Evolutionary conservation across 139 green algal genomes (phyloP).

Genomic region (Volvox africanus): DNA sequence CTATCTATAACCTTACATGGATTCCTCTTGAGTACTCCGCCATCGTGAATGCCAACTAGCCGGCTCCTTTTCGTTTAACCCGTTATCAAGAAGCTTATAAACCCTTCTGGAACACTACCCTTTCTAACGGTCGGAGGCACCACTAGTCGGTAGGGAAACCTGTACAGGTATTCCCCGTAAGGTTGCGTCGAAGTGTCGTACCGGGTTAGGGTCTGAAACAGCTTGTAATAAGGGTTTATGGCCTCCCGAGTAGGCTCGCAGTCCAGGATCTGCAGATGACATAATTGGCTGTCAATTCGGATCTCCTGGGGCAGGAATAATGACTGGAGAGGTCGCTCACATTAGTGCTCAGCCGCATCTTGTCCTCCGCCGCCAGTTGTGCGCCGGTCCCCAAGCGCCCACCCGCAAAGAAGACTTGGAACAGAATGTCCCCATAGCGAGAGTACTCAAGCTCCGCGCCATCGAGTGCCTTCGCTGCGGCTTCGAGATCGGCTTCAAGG

Average conservation of each 20-base stretch:
- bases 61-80: no score
- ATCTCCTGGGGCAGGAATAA: not conserved
- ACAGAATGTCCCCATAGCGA: slow-evolving; percentile 96
- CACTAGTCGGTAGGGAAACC: no score
- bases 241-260: slow-evolving; percentile 64
- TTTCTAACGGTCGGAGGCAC: no score
- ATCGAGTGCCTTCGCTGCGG: slow-evolving; percentile 87
- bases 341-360: slow-evolving; percentile 72
- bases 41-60: no score
- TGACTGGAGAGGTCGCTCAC: slow-evolving; percentile 48
- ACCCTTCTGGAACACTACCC: no score
- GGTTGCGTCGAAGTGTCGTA: slow-evolving; percentile 29
- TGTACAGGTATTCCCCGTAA: no score
- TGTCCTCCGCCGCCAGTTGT: slow-evolving; percentile 78
- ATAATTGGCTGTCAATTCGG: not conserved
- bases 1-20: no score
- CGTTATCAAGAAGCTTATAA: no score
- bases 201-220: slow-evolving; percentile 88
- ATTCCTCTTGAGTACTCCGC: no score
- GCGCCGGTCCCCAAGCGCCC: slow-evolving; percentile 81
- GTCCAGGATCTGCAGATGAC: slow-evolving; percentile 75
- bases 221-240: slow-evolving; percentile 89
- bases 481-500: slow-evolving; percentile 82
- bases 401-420: slow-evolving; percentile 95
- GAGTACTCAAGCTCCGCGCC: slow-evolving; percentile 90